Base-by-base conservation (phyloP, 75 land plant species). In the Picea sitchensis region DNA sequence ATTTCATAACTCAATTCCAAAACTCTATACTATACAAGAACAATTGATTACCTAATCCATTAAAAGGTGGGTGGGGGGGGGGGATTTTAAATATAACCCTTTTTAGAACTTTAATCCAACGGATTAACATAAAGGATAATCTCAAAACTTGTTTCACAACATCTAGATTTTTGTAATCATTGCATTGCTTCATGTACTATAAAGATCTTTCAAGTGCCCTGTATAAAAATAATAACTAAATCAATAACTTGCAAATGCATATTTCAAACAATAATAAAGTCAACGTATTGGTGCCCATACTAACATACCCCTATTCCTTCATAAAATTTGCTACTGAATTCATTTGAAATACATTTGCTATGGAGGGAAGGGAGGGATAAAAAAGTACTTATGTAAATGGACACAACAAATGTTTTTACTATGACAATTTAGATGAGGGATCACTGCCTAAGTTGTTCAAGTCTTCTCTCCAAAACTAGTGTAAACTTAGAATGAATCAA, bases 121-220 rank as follows among this genome's bases (percentile, higher is more conserved):
- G 12, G 0, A 41, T 41, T 41, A 4, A 0, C 44, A 59, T 2
- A 82, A 47, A 85, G 95, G 93, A 93, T 94, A 94, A 91, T 94
- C 92, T 87, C 97, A 78, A 56, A 94, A 95, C 92, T 92, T 96
- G 94, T 79, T 86, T 92, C n/a, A 92, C 92, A 76, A 92, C 88
- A 78, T 95, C 90, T 7, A 88, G 90, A 85, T 95, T 89, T 76
- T 91, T 87, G 71, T 95, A 95, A 15, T 93, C 90, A 78, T 92
- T 95, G 75, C 91, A 95, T 59, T 92, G 91, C 83, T 92, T 92
- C 73, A 94, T 95, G 83, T 95, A 92, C 81, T 92, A 90, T 81
- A 85, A 81, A 64, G 93, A 95, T 80, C 89, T 95, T 83, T 91
- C 95, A 86, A 95, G 92, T 20, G 91, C 98, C 78, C 94, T 94